A percentile compares a stretch with the other conserved stretches of the same genome.
Conservation (phyloP, 345 rosid species). For the Populus davidiana region DNA sequence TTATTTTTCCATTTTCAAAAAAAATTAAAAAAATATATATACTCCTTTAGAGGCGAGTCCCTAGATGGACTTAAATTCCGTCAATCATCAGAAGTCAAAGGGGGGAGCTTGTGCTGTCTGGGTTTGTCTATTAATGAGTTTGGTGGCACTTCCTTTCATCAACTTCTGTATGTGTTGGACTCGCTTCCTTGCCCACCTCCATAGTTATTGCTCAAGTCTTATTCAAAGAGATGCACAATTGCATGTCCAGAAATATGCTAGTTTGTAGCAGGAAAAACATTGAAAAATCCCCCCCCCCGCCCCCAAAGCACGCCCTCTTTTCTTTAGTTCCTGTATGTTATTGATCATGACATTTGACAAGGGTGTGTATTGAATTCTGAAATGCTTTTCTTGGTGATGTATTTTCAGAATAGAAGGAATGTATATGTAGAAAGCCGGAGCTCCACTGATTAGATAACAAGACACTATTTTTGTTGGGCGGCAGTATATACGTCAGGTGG, state of each 20-base stretch:
- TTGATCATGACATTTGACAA: background rate
- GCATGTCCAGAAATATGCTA: background rate
- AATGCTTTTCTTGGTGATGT: background rate
- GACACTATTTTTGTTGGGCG: background rate
- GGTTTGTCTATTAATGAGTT: background rate
- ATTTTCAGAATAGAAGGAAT: background rate
- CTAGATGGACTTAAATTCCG: background rate
- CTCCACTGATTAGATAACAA: background rate
- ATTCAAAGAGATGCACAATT: background rate
- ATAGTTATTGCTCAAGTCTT: background rate
- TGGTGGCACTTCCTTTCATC: background rate
- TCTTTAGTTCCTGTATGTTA: background rate
- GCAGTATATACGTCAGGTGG: background rate
- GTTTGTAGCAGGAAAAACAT: background rate
- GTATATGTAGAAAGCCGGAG: background rate
- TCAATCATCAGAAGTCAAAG: background rate
- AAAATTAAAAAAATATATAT: no score
- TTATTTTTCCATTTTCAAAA: background rate
- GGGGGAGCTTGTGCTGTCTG: background rate
- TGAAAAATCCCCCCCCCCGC: no score
- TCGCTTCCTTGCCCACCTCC: background rate
- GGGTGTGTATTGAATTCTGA: background rate
- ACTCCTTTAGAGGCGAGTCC: background rate
- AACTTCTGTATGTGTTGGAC: background rate
- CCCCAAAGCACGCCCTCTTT: background rate